Conservation (phyloP, 345 rosid species). For the Pugionium cornutum region DNA sequence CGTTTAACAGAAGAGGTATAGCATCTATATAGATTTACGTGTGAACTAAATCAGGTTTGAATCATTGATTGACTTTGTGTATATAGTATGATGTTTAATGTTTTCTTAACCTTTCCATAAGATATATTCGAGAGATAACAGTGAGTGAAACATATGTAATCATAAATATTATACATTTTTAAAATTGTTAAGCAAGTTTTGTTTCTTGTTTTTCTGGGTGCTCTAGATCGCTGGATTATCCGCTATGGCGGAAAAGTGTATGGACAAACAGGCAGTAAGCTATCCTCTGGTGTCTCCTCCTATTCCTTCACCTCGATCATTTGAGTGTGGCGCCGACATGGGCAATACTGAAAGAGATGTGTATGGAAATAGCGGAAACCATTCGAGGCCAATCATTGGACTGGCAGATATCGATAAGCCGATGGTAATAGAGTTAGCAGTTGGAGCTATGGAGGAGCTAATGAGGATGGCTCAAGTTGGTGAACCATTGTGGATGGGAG, state of each 20-base stretch:
- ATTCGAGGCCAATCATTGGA: conserved; percentile 40
- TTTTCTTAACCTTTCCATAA: too few species aligned
- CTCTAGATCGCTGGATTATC: conserved; percentile 64
- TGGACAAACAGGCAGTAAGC: conserved; percentile 56
- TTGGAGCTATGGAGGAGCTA: conserved; percentile 88
- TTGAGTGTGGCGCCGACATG: conserved; percentile 43
- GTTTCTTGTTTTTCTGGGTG: neutral
- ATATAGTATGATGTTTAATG: too few species aligned
- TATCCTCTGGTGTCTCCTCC: conserved; percentile 48
- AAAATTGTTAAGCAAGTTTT: neutral
- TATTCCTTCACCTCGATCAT: conserved; percentile 37
- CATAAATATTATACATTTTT: too few species aligned
- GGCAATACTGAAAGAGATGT: conserved; percentile 51
- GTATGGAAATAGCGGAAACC: conserved; percentile 59
- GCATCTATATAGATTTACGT: neutral
- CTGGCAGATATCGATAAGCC: conserved; percentile 67
- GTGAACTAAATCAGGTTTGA: neutral
- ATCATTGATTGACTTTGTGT: too few species aligned
- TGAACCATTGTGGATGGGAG: conserved; percentile 76
- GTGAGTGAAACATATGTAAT: too few species aligned
- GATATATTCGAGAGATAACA: too few species aligned
- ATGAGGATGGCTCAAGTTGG: conserved; percentile 69
- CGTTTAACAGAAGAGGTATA: conserved; percentile 74
- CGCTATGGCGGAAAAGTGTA: conserved; percentile 59
- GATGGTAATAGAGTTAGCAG: conserved; percentile 71